Evolutionary conservation across 768 basidiomycete species (phyloP).

Genomic region (Collybiopsis confluens): DNA sequence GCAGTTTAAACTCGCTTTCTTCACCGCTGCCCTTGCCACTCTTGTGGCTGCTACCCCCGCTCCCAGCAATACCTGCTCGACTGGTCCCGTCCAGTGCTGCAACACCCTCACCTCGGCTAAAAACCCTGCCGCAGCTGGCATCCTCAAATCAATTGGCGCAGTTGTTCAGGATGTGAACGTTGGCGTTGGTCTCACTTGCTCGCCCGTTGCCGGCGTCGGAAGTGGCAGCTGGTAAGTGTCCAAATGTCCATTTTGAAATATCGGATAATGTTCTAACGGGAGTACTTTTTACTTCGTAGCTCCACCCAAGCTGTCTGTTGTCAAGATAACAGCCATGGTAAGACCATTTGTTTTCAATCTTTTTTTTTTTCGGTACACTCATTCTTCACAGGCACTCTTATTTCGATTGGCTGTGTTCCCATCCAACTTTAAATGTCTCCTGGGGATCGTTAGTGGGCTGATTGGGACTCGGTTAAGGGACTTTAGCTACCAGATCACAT

Average conservation of each 20-base stretch:
- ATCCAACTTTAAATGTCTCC: neutral
- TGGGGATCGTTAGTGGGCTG: too few relatives aligned
- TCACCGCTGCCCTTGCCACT: constrained; percentile 2
- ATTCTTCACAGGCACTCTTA: too few relatives aligned
- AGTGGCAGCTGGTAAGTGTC: neutral
- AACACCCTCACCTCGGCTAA: neutral
- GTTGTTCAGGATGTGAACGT: constrained; percentile 46
- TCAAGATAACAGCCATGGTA: neutral
- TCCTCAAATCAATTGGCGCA: neutral
- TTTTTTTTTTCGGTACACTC: too few relatives aligned
- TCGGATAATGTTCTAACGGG: neutral
- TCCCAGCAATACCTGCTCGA: neutral
- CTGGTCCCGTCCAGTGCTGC: constrained; percentile 7
- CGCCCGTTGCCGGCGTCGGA: neutral
- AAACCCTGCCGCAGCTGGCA: neutral
- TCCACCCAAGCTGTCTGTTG: neutral
- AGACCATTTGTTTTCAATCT: too few relatives aligned
- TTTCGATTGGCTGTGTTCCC: neutral
- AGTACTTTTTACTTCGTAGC: neutral
- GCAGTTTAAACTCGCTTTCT: constrained; percentile 7
- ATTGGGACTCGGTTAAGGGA: too few relatives aligned
- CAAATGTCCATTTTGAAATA: neutral
- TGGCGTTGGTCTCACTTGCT: neutral
- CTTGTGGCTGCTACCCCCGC: constrained; percentile 3
- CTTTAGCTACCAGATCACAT: too few relatives aligned